Conservation (phyloP, 768 basidiomycete genomes). For the Polyporus arcularius region DNA sequence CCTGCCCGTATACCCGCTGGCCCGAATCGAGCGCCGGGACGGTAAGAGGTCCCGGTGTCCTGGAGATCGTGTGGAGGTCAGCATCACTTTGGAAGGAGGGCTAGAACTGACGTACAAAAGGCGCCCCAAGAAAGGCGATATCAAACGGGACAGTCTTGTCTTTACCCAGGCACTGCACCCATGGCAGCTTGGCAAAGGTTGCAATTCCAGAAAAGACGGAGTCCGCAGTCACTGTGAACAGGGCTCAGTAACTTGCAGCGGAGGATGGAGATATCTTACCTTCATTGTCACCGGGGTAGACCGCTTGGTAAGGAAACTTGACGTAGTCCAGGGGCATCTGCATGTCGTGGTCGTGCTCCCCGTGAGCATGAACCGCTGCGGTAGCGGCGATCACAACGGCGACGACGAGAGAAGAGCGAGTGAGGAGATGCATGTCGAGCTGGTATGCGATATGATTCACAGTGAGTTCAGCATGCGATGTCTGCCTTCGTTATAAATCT, state of each 20-base stretch:
- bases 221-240: slow-evolving; percentile 63
- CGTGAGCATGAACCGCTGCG: slow-evolving; percentile 30
- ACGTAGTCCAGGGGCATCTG: slow-evolving; percentile 71
- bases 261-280: slow-evolving; percentile 36
- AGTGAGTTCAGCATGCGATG: neutral
- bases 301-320: slow-evolving; percentile 63
- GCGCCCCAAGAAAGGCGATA: slow-evolving; percentile 81
- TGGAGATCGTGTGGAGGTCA: slow-evolving; percentile 21
- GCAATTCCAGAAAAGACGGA: slow-evolving; percentile 81
- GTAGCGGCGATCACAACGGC: slow-evolving; percentile 27
- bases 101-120: slow-evolving; percentile 52
- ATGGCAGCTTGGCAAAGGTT: slow-evolving; percentile 87
- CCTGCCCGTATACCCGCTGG: slow-evolving; percentile 83
- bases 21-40: slow-evolving; percentile 84
- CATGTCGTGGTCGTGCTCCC: slow-evolving; percentile 44
- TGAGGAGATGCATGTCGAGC: slow-evolving; percentile 21
- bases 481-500: neutral
- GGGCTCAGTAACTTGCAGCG: neutral
- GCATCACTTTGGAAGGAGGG: neutral
- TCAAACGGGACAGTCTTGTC: slow-evolving; percentile 63
- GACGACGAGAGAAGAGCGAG: slow-evolving; percentile 23
- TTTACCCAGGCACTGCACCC: slow-evolving; percentile 73
- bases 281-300: slow-evolving; percentile 55
- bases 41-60: slow-evolving; percentile 77
- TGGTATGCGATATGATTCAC: neutral